A percentile compares a stretch with the other conserved stretches of the same genome.
Conservation (phyloP, 176 grass and related monocot genomes). For the Elymus sibiricus region DNA sequence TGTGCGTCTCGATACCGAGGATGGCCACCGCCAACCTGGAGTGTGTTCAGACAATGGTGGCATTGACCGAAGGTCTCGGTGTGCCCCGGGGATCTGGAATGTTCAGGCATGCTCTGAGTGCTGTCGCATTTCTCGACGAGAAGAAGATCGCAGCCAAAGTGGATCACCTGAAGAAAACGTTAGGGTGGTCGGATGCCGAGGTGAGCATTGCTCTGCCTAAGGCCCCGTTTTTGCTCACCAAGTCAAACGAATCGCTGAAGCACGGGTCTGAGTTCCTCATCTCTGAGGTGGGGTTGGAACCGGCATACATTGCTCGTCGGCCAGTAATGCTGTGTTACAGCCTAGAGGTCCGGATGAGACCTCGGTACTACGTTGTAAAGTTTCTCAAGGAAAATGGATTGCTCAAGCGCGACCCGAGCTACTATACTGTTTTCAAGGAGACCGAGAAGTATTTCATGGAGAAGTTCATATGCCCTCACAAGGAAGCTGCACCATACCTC, state of each 20-base stretch:
- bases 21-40: neutral
- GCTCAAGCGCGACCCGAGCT: too few relatives aligned
- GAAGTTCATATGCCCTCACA: too few relatives aligned
- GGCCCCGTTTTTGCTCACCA: neutral
- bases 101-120: neutral
- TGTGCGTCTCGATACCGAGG: neutral
- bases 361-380: neutral
- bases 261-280: neutral
- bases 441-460: too few relatives aligned
- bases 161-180: neutral
- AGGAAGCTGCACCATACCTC: too few relatives aligned
- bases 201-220: neutral
- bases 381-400: neutral
- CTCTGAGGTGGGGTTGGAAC: neutral
- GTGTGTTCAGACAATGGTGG: neutral
- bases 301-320: neutral
- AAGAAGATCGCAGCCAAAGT: neutral
- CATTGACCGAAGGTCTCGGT: neutral
- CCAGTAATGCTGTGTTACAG: neutral
- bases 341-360: neutral
- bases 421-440: too few relatives aligned
- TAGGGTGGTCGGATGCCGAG: neutral
- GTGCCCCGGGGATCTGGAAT: neutral
- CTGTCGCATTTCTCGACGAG: neutral
- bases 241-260: neutral